Base-by-base conservation (phyloP, 495 filamentous ascomycete species). In the Cercophora scortea region DNA sequence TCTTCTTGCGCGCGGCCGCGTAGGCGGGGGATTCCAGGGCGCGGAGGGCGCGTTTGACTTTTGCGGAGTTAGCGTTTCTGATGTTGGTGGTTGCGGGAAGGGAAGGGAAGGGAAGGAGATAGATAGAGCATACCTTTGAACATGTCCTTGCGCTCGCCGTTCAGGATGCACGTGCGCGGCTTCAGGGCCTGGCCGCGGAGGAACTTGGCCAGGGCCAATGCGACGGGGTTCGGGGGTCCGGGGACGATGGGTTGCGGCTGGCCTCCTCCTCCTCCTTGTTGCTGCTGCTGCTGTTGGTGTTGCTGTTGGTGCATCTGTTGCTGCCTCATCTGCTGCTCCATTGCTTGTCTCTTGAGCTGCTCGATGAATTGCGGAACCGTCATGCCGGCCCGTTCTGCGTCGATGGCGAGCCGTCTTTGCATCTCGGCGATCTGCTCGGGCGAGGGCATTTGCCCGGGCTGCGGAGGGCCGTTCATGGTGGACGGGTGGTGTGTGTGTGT, bases 81-180 rank as follows among this genome's bases (percentile, higher is more conserved):
- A 3, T 25, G 3, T 5, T 50, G 17, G 40, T 33, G 18, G 32
- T n/a, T n/a, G 18, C 19, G 4, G 18, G 35, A 19, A 9, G 38
- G 18, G 8, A 17, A 16, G 8, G 5, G 13, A 7, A n/a, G n/a
- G n/a, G n/a, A n/a, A 25, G 25, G 25, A 25, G 25, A 25, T 2
- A 25, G 8, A 35, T 12, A 45, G 40, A 11, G 63, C 47, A n/a
- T 70, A 95, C 92, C 87, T 79, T 86, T 88, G 72, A 99, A 97
- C 84, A 99, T 90, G 56, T 99, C 92, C 73, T 96, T 97, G 52
- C 94, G 79, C 74, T 97, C 92, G 55, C 93, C 94, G 60, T 96
- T 90, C 58, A 96, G 76, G 52, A 99, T 94, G 71, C 86, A 90
- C 32, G 93, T 96, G 57, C 94, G 79, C 42, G 82, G 75, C 79